Conservation (phyloP, 768 basidiomycete species). For the Pleurotus platypus region DNA sequence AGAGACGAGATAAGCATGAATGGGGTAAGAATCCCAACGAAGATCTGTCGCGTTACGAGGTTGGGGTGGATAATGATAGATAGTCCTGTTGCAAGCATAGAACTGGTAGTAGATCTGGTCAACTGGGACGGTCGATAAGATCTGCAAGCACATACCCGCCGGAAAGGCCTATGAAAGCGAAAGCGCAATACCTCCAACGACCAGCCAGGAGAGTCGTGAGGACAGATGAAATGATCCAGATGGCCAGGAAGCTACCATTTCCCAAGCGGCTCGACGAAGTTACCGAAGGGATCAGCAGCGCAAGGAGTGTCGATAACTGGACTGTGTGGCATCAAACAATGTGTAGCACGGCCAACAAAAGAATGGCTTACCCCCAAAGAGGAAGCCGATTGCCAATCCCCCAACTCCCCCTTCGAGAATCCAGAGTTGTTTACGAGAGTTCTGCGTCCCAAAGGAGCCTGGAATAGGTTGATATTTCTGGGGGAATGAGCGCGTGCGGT, state of each 20-base stretch:
- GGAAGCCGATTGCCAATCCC: constrained; percentile 54
- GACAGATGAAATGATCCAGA: constrained; percentile 55
- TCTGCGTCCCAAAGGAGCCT: constrained; percentile 14
- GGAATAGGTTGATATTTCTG: constrained; percentile 33
- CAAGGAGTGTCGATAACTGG: constrained; percentile 57
- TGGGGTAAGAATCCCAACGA: constrained; percentile 30
- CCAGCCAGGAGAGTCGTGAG: constrained; percentile 47
- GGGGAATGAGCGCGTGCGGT: constrained; percentile 62
- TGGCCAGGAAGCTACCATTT: constrained; percentile 49
- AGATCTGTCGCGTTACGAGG: constrained; percentile 42
- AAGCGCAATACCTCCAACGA: constrained; percentile 50
- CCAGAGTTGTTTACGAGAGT: constrained; percentile 28
- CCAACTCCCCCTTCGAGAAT: constrained; percentile 61
- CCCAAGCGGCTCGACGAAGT: constrained; percentile 36
- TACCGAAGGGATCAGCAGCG: constrained; percentile 51
- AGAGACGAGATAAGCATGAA: constrained; percentile 32
- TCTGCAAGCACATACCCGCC: constrained; percentile 45
- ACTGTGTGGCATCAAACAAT: constrained; percentile 29
- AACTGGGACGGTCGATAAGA: constrained; percentile 3
- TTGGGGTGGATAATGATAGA: constrained; percentile 54
- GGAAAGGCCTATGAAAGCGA: constrained; percentile 42
- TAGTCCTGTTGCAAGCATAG: constrained; percentile 43
- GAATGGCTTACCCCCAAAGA: constrained; percentile 50
- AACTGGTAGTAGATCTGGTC: constrained; percentile 21
- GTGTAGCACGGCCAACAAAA: neutral